Evolutionary conservation across 2,329 filamentous ascomycete species (phyloP).

Genomic region (Ophiocordyceps camponoti-saundersi): DNA sequence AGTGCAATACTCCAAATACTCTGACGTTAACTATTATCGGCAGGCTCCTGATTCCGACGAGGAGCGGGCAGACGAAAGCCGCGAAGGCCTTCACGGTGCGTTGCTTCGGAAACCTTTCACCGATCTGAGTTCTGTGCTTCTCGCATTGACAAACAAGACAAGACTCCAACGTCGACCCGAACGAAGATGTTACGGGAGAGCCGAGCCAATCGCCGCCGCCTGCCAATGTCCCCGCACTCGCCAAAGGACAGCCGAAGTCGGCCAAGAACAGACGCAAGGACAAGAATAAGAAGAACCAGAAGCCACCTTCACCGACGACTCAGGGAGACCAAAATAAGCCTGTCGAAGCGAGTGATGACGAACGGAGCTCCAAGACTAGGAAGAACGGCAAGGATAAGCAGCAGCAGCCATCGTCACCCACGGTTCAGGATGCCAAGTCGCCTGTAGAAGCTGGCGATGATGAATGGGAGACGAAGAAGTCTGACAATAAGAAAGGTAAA

Average conservation of each 20-base stretch:
- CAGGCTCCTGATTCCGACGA: constrained; percentile 21
- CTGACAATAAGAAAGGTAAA: constrained; percentile 6
- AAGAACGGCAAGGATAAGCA: constrained; percentile 9
- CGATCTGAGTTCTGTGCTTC: neutral
- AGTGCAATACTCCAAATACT: constrained; percentile 18
- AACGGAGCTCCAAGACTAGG: constrained; percentile 7
- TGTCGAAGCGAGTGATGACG: neutral
- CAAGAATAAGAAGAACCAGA: neutral
- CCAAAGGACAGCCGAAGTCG: neutral
- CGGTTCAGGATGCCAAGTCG: constrained; percentile 5
- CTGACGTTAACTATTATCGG: constrained; percentile 4
- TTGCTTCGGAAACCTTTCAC: too few relatives aligned
- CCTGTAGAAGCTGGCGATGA: constrained; percentile 5
- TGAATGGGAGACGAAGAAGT: neutral
- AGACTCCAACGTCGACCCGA: constrained; percentile 1
- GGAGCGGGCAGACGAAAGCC: constrained; percentile 11
- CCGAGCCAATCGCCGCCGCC: neutral
- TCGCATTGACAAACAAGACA: neutral
- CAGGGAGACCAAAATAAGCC: neutral
- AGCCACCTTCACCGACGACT: neutral
- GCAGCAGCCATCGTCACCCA: constrained; percentile 4
- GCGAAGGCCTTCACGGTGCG: constrained; percentile 4
- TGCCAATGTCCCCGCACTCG: neutral
- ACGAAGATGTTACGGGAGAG: neutral
- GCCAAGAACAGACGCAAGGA: neutral